Evolutionary conservation across 345 rosid species (phyloP).

Genomic region (Camelina neglecta): DNA sequence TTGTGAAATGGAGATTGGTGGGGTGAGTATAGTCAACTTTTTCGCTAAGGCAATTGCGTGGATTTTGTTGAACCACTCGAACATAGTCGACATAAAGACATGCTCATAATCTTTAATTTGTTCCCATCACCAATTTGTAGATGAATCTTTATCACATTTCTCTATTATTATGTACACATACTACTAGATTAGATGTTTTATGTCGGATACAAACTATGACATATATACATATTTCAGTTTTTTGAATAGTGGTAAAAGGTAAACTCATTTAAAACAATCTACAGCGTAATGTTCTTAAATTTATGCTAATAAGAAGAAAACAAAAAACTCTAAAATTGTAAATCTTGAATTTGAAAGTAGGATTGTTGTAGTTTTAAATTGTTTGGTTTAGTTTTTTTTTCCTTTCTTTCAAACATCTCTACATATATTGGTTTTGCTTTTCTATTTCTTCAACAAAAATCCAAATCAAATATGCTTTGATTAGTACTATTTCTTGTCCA

Average conservation of each 20-base stretch:
- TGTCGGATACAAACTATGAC: not conserved
- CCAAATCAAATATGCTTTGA: not conserved
- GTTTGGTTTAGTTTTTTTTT: not conserved
- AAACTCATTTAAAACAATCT: not conserved
- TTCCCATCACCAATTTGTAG: slow-evolving; percentile 32
- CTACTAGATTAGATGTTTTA: slow-evolving; percentile 4
- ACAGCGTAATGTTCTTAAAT: not conserved
- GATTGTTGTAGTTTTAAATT: not conserved
- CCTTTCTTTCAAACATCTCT: not conserved
- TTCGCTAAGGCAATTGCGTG: slow-evolving; percentile 39
- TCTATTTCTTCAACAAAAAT: slow-evolving; percentile 4
- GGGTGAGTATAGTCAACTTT: slow-evolving; percentile 38
- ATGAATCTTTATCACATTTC: slow-evolving; percentile 20
- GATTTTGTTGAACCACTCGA: slow-evolving; percentile 35
- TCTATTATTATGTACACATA: slow-evolving; percentile 10
- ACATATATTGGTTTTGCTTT: not conserved
- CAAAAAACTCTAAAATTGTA: not conserved
- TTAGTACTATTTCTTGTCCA: not conserved
- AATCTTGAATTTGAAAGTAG: not conserved
- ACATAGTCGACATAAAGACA: slow-evolving; percentile 22
- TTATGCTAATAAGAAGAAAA: not conserved
- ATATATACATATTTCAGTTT: not conserved
- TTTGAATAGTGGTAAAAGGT: not conserved
- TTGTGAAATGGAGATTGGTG: slow-evolving; percentile 36
- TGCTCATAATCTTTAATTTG: slow-evolving; percentile 22